These are phyloP conservation scores for Kickxella alabastrina DNA, from an alignment of 192 early-diverging fungal species.

Conservation along the genomic window DNA sequence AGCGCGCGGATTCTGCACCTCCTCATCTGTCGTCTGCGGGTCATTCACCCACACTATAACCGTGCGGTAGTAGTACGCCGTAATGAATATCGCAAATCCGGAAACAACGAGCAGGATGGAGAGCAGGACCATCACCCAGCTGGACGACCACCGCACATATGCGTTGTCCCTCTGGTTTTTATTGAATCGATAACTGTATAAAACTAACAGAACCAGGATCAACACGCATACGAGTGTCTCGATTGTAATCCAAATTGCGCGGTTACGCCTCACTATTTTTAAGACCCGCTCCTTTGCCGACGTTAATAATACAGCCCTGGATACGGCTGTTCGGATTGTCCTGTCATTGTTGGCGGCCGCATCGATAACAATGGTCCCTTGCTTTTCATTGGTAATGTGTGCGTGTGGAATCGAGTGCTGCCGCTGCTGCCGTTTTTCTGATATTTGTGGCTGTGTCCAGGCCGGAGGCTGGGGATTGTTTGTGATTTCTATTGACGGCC, in stretches of 20 bases:
- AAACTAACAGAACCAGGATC: conserved; percentile 33
- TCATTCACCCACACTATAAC: conserved; percentile 28
- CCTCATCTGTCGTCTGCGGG: conserved; percentile 27
- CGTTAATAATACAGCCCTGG: too few species aligned
- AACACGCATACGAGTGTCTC: conserved; percentile 30
- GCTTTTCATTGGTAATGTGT: too few species aligned
- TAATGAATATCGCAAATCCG: conserved; percentile 30
- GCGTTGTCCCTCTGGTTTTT: conserved; percentile 22
- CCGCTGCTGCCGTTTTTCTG: too few species aligned
- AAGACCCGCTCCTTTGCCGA: conserved; percentile 21
- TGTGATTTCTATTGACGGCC: too few species aligned
- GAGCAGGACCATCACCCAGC: conserved; percentile 48
- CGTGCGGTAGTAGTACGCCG: conserved; percentile 41
- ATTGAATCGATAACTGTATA: conserved; percentile 42
- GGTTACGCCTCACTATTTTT: conserved; percentile 16
- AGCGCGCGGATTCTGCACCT: conserved; percentile 7
- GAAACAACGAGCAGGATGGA: conserved; percentile 39
- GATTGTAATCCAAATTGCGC: conserved; percentile 15
- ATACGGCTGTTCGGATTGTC: too few species aligned
- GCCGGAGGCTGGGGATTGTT: too few species aligned
- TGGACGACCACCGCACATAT: conserved; percentile 45
- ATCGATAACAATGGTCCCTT: too few species aligned
- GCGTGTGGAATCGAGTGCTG: too few species aligned
- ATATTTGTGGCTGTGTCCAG: too few species aligned
- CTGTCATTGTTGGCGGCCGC: too few species aligned